Evolutionary conservation across 768 basidiomycete species (phyloP).

Genomic region (Lentinula sp.): DNA sequence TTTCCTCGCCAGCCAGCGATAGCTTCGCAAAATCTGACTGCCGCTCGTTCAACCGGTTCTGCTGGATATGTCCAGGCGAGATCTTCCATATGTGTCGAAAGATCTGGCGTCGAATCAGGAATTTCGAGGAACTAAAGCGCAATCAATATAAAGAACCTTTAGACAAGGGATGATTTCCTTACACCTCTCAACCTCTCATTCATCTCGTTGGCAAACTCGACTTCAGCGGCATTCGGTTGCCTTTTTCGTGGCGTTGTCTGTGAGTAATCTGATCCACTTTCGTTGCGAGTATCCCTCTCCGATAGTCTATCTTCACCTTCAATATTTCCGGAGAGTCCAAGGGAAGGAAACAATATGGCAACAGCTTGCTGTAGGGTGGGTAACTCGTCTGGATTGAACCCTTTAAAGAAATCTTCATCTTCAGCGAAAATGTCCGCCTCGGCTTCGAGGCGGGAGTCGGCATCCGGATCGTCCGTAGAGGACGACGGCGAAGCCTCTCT

Average conservation of each 20-base stretch:
- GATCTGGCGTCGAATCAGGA: constrained; percentile 62
- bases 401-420: constrained; percentile 33
- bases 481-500: background rate
- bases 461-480: constrained; percentile 7
- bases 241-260: background rate
- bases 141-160: background rate
- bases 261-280: background rate
- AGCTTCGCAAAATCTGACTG: constrained; percentile 76
- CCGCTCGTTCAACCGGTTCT: constrained; percentile 74
- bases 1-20: constrained; percentile 79
- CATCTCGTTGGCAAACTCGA: constrained; percentile 75
- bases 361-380: constrained; percentile 62
- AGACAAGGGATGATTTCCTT: constrained; percentile 19
- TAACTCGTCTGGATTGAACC: constrained; percentile 73
- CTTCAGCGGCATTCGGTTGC: constrained; percentile 33
- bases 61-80: constrained; percentile 77
- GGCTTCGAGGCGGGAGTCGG: constrained; percentile 12
- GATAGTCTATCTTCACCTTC: constrained; percentile 30
- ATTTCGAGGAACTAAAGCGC: constrained; percentile 66
- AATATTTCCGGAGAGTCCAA: constrained; percentile 20
- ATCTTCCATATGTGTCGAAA: constrained; percentile 75
- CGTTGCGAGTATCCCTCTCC: background rate
- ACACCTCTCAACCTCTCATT: constrained; percentile 63
- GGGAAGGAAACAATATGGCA: constrained; percentile 61
- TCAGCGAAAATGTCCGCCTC: constrained; percentile 9